Percentiles rank a stretch among this genome's conserved stretches.
phyloP scores from a whole-genome alignment of 2,329 filamentous ascomycete genomes.

The Thelonectria blattea region DNA sequence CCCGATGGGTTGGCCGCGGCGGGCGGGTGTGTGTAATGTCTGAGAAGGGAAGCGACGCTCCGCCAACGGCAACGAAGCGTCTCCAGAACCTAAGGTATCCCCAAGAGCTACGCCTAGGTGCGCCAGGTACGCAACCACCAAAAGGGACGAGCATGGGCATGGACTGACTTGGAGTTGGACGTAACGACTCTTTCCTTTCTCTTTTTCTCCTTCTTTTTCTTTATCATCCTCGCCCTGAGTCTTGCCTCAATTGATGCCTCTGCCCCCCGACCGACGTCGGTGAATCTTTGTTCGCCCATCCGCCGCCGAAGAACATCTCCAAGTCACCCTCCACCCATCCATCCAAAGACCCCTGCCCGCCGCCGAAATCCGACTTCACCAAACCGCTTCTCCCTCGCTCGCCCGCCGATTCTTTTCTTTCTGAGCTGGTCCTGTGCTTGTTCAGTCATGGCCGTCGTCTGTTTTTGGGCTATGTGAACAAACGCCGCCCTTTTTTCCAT shows the following conservation, averaged over 20 bases:
- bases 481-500: slow-evolving; percentile 22
- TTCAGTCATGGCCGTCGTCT: slow-evolving; percentile 36
- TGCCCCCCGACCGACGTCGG: background rate
- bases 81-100: slow-evolving; percentile 29
- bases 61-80: slow-evolving; percentile 36
- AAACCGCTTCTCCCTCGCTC: slow-evolving; percentile 20
- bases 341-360: slow-evolving; percentile 4
- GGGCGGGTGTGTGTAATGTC: slow-evolving; percentile 26
- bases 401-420: slow-evolving; percentile 21
- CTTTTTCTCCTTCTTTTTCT: slow-evolving; percentile 21
- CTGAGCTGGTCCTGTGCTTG: slow-evolving; percentile 15
- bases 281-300: slow-evolving; percentile 11
- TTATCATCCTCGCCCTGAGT: slow-evolving; percentile 14
- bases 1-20: slow-evolving; percentile 14
- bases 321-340: slow-evolving; percentile 17
- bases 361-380: slow-evolving; percentile 17
- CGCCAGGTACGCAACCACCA: slow-evolving; percentile 37
- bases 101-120: slow-evolving; percentile 19
- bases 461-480: slow-evolving; percentile 27
- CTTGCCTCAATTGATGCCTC: slow-evolving; percentile 17
- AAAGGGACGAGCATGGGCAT: slow-evolving; percentile 26
- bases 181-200: slow-evolving; percentile 27
- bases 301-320: slow-evolving; percentile 14
- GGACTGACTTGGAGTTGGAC: slow-evolving; percentile 36
- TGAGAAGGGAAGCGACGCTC: slow-evolving; percentile 36